Conservation (phyloP, 306 rosid genomes). For the Begonia masoniana region DNA sequence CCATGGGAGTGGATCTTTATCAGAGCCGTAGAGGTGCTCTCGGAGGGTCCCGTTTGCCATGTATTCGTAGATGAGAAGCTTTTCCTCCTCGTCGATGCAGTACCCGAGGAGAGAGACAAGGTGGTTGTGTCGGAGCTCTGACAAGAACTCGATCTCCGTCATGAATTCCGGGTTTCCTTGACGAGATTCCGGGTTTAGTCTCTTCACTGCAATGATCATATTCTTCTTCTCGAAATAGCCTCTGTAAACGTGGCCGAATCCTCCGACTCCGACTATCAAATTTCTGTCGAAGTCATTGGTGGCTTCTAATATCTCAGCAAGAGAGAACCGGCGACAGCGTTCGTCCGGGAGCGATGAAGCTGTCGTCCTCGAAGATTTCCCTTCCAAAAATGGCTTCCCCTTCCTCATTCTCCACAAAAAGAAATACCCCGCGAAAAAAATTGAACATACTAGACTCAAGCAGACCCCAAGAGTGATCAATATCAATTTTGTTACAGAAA, state of each 20-base stretch:
- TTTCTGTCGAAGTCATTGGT: slow-evolving; percentile 3
- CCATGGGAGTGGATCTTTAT: slow-evolving; percentile 22
- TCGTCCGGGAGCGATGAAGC: neutral
- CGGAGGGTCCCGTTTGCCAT: slow-evolving; percentile 32
- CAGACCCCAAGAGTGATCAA: neutral
- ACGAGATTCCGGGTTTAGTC: slow-evolving; percentile 16
- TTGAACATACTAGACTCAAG: neutral
- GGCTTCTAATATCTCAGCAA: slow-evolving; percentile 8
- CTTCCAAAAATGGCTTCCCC: neutral
- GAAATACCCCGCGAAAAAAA: neutral
- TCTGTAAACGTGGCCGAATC: slow-evolving; percentile 26
- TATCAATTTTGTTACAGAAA: neutral
- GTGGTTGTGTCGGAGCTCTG: slow-evolving; percentile 26
- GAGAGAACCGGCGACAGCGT: slow-evolving; percentile 7
- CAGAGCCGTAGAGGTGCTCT: slow-evolving; percentile 29
- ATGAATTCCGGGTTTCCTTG: slow-evolving; percentile 31
- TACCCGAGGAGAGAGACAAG: slow-evolving; percentile 26
- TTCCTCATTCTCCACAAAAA: slow-evolving; percentile 2
- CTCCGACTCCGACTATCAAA: slow-evolving; percentile 15
- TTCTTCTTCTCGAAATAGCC: slow-evolving; percentile 11
- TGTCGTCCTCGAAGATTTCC: neutral
- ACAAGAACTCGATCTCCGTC: slow-evolving; percentile 35
- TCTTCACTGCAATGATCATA: slow-evolving; percentile 16
- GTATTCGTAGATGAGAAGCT: slow-evolving; percentile 35
- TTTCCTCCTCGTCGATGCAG: slow-evolving; percentile 25